A percentile compares a stretch with the other conserved stretches of the same genome.
phyloP scores from a whole-genome alignment of 2,329 filamentous ascomycete genomes.

The Xylaria sp. region DNA sequence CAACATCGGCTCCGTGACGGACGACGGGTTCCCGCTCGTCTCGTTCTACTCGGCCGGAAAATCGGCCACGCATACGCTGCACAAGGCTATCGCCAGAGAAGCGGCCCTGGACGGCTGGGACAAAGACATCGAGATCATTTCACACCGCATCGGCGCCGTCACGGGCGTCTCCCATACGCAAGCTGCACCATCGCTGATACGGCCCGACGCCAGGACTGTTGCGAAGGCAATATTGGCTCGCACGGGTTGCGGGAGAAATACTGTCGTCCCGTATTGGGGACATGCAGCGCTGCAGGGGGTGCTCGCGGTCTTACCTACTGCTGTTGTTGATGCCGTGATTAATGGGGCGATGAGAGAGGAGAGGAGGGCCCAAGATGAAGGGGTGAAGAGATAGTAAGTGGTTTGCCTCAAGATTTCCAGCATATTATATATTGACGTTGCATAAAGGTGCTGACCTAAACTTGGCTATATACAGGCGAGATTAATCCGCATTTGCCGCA shows the following conservation, averaged over 20 bases:
- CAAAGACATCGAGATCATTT: slow-evolving; percentile 26
- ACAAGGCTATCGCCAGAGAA: slow-evolving; percentile 42
- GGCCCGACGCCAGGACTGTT: slow-evolving; percentile 27
- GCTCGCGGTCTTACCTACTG: slow-evolving; percentile 6
- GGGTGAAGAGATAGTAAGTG: slow-evolving; percentile 5
- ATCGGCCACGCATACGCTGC: slow-evolving; percentile 25
- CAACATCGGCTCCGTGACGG: slow-evolving; percentile 31
- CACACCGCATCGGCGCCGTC: slow-evolving; percentile 30
- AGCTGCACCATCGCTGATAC: slow-evolving; percentile 21
- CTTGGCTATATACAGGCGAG: too few species aligned
- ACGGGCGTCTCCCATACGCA: slow-evolving; percentile 23
- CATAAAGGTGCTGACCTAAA: background rate
- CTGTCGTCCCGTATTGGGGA: slow-evolving; percentile 32
- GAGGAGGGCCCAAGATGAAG: slow-evolving; percentile 10
- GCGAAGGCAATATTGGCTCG: slow-evolving; percentile 29
- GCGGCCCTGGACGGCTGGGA: slow-evolving; percentile 37
- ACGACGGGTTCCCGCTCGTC: slow-evolving; percentile 31
- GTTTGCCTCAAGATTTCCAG: too few species aligned
- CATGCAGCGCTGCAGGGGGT: slow-evolving; percentile 30
- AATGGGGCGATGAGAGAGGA: slow-evolving; percentile 21
- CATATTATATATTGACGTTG: background rate
- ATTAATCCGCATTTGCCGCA: too few species aligned
- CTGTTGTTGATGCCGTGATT: slow-evolving; percentile 11
- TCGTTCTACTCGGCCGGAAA: slow-evolving; percentile 34
- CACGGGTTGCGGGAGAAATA: slow-evolving; percentile 26